Conservation (phyloP, 1,284 basidiomycete genomes). For the Sporisorium reilianum region DNA sequence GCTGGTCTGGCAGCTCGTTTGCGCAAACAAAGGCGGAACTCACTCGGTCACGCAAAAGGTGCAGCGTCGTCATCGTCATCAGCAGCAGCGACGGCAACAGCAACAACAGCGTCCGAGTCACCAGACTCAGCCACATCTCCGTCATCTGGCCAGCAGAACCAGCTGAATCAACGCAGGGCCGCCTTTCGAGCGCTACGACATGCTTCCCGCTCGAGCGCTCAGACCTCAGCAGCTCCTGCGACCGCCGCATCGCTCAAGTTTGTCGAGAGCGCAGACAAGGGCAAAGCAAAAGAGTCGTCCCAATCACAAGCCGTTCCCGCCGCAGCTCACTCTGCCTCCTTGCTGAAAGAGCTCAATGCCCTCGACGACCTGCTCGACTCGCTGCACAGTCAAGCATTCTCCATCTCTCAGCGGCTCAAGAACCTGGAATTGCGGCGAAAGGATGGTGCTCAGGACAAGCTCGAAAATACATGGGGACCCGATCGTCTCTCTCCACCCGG, state of each 20-base stretch:
- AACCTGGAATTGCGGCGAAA: slow-evolving; percentile 11
- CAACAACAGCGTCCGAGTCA: neutral
- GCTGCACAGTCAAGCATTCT: slow-evolving; percentile 35
- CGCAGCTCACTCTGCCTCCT: slow-evolving; percentile 11
- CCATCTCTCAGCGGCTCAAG: slow-evolving; percentile 41
- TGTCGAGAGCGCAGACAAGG: slow-evolving; percentile 21
- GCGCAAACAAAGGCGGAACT: slow-evolving; percentile 16
- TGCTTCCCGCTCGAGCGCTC: neutral
- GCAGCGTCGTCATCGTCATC: slow-evolving; percentile 5
- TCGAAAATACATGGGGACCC: slow-evolving; percentile 31
- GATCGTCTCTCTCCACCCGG: slow-evolving; percentile 35
- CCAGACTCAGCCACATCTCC: neutral
- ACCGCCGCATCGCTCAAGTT: slow-evolving; percentile 14
- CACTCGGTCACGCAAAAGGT: neutral
- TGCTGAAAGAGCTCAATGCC: slow-evolving; percentile 31
- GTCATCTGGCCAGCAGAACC: neutral
- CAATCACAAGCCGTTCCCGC: neutral
- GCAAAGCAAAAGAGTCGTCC: slow-evolving; percentile 19
- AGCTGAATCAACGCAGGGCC: slow-evolving; percentile 16
- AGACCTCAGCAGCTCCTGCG: no score
- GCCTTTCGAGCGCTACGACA: slow-evolving; percentile 11
- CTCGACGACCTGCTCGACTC: slow-evolving; percentile 37
- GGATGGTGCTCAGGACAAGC: neutral
- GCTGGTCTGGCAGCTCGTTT: slow-evolving; percentile 13
- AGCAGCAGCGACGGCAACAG: neutral